Evolutionary conservation across 1,139 yeast species (phyloP).

Genomic region (Zygosaccharomyces pseudobailii): DNA sequence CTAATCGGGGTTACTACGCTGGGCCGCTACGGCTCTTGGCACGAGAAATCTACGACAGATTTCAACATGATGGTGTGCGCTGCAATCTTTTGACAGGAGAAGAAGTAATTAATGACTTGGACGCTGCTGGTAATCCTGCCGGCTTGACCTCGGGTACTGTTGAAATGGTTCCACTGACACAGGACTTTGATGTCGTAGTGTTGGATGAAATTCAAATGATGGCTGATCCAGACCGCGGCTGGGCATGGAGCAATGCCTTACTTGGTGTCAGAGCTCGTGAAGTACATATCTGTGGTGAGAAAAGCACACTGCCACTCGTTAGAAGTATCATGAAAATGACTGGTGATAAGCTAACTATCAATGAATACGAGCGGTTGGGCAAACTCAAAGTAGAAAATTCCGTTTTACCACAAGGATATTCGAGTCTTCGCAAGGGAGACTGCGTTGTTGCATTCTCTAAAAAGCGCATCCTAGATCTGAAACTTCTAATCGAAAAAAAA

Average conservation of each 20-base stretch:
- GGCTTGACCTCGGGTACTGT: conserved; percentile 82
- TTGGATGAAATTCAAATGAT: conserved; percentile 97
- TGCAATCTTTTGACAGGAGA: conserved; percentile 94
- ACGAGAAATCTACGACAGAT: conserved; percentile 81
- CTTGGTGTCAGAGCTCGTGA: conserved; percentile 84
- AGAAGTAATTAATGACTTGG: conserved; percentile 70
- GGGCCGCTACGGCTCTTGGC: conserved; percentile 92
- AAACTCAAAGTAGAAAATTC: conserved; percentile 52
- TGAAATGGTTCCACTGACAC: conserved; percentile 77
- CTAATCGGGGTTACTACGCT: conserved; percentile 84
- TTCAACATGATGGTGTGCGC: conserved; percentile 56
- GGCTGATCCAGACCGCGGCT: conserved; percentile 72
- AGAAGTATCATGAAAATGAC: conserved; percentile 54
- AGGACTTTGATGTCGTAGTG: conserved; percentile 77
- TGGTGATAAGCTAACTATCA: conserved; percentile 73
- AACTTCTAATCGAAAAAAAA: conserved; percentile 56
- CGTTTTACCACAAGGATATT: conserved; percentile 35
- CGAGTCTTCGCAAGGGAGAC: conserved; percentile 62
- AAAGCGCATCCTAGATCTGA: conserved; percentile 57
- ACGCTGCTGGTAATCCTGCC: conserved; percentile 65
- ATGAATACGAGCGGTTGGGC: conserved; percentile 70
- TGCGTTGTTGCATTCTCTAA: conserved; percentile 88
- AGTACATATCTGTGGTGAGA: conserved; percentile 91
- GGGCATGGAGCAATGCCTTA: conserved; percentile 93
- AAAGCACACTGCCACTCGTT: conserved; percentile 67